Evolutionary conservation across 768 basidiomycete species (phyloP).

Genomic region (Flagelloscypha sp.): DNA sequence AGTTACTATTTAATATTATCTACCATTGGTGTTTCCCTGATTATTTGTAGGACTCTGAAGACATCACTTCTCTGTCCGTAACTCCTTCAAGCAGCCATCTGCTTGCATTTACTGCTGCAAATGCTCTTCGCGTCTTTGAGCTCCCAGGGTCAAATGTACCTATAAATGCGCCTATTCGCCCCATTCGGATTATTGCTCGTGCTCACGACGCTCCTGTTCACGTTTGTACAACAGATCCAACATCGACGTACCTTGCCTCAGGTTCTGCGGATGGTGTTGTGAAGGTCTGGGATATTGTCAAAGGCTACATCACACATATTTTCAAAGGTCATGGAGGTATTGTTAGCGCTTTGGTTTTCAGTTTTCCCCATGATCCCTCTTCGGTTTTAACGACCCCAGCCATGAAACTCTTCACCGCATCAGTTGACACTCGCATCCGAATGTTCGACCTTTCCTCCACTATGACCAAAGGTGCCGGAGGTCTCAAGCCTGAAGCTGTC

Average conservation of each 20-base stretch:
- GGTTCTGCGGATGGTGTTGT: conserved; percentile 95
- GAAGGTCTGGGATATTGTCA: conserved; percentile 89
- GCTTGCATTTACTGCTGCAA: conserved; percentile 71
- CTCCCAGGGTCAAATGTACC: conserved; percentile 45
- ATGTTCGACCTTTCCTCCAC: conserved; percentile 77
- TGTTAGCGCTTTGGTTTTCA: conserved; percentile 83
- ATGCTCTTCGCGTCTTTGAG: conserved; percentile 77
- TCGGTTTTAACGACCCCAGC: conserved; percentile 35
- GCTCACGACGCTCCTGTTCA: conserved; percentile 95
- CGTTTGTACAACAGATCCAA: conserved; percentile 76
- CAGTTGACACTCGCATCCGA: conserved; percentile 87
- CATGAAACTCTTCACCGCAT: conserved; percentile 84
- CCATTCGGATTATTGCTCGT: conserved; percentile 66
- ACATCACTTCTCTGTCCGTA: conserved; percentile 77
- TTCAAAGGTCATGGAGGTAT: conserved; percentile 98
- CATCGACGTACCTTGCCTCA: conserved; percentile 86
- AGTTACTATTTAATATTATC: conserved; percentile 23
- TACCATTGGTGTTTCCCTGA: conserved; percentile 1
- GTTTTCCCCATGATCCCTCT: conserved; percentile 59
- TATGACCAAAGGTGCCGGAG: conserved; percentile 46
- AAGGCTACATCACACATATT: conserved; percentile 87
- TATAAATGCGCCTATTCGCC: conserved; percentile 46
- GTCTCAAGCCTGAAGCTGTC: conserved; percentile 64
- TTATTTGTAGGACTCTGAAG: conserved; percentile 63
- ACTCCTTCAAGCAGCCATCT: conserved; percentile 70